Base-by-base conservation (phyloP, 2,329 filamentous ascomycete genomes). In the Incumbomyces delicatus region DNA sequence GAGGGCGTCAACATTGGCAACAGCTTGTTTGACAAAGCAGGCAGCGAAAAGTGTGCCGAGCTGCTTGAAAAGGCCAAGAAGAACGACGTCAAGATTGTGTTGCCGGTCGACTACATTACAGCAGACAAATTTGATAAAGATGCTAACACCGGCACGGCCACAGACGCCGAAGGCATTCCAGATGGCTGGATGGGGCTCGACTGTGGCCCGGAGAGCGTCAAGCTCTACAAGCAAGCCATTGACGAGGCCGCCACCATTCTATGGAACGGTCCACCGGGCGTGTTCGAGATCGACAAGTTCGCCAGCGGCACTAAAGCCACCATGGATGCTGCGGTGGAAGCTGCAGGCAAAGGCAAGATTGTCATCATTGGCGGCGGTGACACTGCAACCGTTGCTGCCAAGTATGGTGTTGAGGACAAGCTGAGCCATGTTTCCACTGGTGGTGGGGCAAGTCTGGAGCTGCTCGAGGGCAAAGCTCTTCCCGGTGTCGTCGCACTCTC, bases 311-410 rank as follows among this genome's bases (percentile, higher is more conserved):
- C 92, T 63, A 94, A 95, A 79, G 77, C 80, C 52, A 95, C 87
- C 41, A 81, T 98, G 58, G 86, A 95, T 62, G 87, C 87, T 48
- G 89, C 83, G 45, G 88, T 96, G 45, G 76, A 76, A 18, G 92
- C 85, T 51, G 85, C 84, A 50, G 74, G 86, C 69, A 77, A 73
- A 52, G 89, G 88, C 67, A 89, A 92, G 76, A 95, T 92, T 61
- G 92, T 96, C 67, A 96, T 98, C 72, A 95, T 98, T 56, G 92
- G 92, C 53, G 92, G 92, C 68, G 92, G 92, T 70, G 92, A 98
- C 71, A 98, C 92, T 43, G 92, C 92, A 42, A 98, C 92, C 50
- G 92, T 96, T 40, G 92, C 92, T 46, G 90, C 89, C 67, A 95
- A 98, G 77, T 98, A 95, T 68, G 83, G 83, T 46, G 90, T 87